These are phyloP conservation scores for Ochromonadaceae sp. DNA, from an alignment of 352 stramenopile genomes.

Conservation along the genomic window DNA sequence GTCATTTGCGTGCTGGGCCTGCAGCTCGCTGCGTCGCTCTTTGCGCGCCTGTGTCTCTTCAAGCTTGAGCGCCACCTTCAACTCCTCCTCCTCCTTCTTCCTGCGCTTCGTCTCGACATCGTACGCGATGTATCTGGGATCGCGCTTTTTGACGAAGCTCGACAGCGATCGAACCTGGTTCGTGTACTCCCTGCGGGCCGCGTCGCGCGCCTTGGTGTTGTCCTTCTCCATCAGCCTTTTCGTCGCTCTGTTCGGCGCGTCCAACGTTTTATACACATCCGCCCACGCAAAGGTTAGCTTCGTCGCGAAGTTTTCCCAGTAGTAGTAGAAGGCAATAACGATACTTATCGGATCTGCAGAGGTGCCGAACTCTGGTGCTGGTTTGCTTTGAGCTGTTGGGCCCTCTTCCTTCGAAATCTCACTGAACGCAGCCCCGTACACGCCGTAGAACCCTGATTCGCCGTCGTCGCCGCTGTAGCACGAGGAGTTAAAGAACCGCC, in stretches of 20 bases:
- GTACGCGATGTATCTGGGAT: conserved; percentile 21
- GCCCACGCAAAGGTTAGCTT: conserved; percentile 25
- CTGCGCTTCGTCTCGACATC: conserved; percentile 15
- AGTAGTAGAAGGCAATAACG: conserved; percentile 20
- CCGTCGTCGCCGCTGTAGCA: conserved; percentile 27
- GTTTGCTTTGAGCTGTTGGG: not conserved
- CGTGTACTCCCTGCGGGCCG: conserved; percentile 25
- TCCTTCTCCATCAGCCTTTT: conserved; percentile 30
- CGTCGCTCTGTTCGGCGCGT: conserved; percentile 23
- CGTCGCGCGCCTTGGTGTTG: conserved; percentile 26
- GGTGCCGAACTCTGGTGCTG: not conserved
- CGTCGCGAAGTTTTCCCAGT: conserved; percentile 23
- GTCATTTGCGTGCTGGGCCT: not conserved
- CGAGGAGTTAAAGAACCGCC: conserved; percentile 26
- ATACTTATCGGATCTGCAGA: not conserved
- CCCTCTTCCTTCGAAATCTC: conserved; percentile 26
- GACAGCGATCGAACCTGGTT: conserved; percentile 19
- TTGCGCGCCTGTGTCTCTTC: not conserved
- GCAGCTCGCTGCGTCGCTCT: not conserved
- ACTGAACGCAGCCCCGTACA: conserved; percentile 29
- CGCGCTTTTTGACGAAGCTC: conserved; percentile 18
- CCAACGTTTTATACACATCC: conserved; percentile 25
- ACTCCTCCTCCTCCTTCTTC: conserved; percentile 9
- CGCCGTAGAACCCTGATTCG: conserved; percentile 30
- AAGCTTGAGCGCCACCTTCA: not conserved